Percentiles rank a stretch among this genome's conserved stretches.
These are phyloP conservation scores for Nasturtium officinale DNA, from an alignment of 345 rosid species.

Conservation along the genomic window DNA sequence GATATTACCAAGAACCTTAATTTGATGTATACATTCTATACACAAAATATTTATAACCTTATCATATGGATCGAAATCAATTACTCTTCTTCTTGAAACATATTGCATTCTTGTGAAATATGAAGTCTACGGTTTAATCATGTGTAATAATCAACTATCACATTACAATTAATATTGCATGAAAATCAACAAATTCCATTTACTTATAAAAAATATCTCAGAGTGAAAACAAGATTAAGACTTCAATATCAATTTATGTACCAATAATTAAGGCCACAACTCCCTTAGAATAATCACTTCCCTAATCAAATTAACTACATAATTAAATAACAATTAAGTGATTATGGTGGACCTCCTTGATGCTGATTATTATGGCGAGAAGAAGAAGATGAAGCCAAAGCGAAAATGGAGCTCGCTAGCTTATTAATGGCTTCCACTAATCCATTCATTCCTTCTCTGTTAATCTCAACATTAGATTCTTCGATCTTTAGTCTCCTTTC, in stretches of 20 bases:
- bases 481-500: conserved; percentile 73
- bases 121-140: neutral
- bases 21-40: neutral
- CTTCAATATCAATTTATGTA: conserved; percentile 37
- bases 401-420: conserved; percentile 76
- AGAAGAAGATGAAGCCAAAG: conserved; percentile 60
- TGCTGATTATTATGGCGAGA: conserved; percentile 41
- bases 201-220: neutral
- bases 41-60: neutral
- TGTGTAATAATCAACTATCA: conserved; percentile 3
- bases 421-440: conserved; percentile 80
- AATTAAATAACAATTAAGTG: neutral
- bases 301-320: conserved; percentile 33
- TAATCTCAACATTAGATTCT: conserved; percentile 66
- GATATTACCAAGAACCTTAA: neutral
- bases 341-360: conserved; percentile 38
- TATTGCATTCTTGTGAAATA: neutral
- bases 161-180: conserved; percentile 27
- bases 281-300: conserved; percentile 31
- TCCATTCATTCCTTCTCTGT: conserved; percentile 60
- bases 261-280: conserved; percentile 16
- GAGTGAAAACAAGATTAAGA: neutral
- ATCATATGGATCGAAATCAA: neutral
- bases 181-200: conserved; percentile 14
- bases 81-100: neutral